Evolutionary conservation across 371 early-diverging fungal genomes (phyloP), one percentile per base, ranked within the genome.

Genomic region (Syncephalastrum contaminatum): DNA sequence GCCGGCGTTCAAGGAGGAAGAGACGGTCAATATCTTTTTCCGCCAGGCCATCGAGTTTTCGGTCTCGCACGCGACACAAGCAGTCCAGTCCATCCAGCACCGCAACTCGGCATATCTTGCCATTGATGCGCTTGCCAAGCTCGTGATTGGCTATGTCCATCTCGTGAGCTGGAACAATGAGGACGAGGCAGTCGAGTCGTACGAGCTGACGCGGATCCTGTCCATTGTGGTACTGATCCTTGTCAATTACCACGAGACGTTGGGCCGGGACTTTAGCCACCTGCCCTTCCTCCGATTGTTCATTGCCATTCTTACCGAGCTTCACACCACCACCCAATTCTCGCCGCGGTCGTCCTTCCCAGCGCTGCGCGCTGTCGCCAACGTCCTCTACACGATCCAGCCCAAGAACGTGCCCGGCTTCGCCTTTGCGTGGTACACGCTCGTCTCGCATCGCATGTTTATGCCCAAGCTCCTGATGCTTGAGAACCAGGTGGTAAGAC

Each of bases 351-450:
- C 91, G 40, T 85, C 89, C 60, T 81, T 86, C 61, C 87, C 88
- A 53, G 79, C 90, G 47, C 66, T 91, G 53, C 83, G 80, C 18
- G 76, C 88, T 16, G 75, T 92, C 51, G 84, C 90, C 63, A 90
- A 93, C 54, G 86, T 93, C 8, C 84, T 98, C 63, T 82, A 87
- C 58, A 87, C 90, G 1, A 62, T 98, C 48, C 89, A 86, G 56
- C 98, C 98, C 10, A 66, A 81, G n/a, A 83, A 88, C 58, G 84
- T 96, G 54, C 96, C 99, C 42, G 96, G 96, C 18, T 97, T 98
- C 65, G 86, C 92, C 6, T 97, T 96, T 73, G 91, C 92, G n/a
- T 99, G 99, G 99, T 74, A 97, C 27, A 88, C 91, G 59, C 75
- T 99, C 51, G 88, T 96, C 22, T 91, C 95, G 6, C 96, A 99